Evolutionary conservation across 208 protist species (phyloP), one percentile per base, ranked within the genome.

Genomic region (Naegleria lovaniensis): DNA sequence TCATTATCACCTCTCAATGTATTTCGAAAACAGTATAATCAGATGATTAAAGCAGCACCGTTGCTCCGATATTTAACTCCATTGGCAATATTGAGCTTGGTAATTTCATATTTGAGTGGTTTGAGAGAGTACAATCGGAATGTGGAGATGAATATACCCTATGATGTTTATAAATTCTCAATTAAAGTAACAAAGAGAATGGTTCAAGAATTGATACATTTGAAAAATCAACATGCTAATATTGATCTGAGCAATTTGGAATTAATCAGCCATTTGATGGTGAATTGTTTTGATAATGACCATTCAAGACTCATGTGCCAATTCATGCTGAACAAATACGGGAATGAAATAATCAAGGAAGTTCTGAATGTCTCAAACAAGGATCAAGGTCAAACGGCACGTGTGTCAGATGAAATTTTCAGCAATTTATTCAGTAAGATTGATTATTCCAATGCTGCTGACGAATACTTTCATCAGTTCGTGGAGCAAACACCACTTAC

Each of bases 151-250:
- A 29, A 79, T 33, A 79, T 79, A 1, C 67, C 67, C 6, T 79
- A 79, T 79, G 67, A 79, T 79, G 67, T 79, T 6, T 79, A 79
- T 79, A 79, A 79, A 79, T 79, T 79, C n/a, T 36, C 25, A 36
- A 79, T 79, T 25, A 79, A 79, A 79, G 29, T 36, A 36, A 36
- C 29, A 36, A 79, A 79, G 25, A 36, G 0, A 36, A 36, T 79
- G n/a, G n/a, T 79, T 15, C 25, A 79, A 36, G 67, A 79, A 79
- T 79, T 79, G n/a, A 36, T 79, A 36, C 3, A 36, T 13, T 79
- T 79, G n/a, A 79, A 79, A 79, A 79, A 67, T 67, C 55, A 67
- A 67, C 11, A 67, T 67, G 1, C 11, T 4, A 4, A 2, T 67
- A 2, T 67, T 0, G 55, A 67, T 67, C 7, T 1, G 43, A 48